Percentiles rank a stretch among this genome's conserved stretches.
Evolutionary conservation across 805 yeast genomes (phyloP).

Genomic region (Yamadazyma endophytica): DNA sequence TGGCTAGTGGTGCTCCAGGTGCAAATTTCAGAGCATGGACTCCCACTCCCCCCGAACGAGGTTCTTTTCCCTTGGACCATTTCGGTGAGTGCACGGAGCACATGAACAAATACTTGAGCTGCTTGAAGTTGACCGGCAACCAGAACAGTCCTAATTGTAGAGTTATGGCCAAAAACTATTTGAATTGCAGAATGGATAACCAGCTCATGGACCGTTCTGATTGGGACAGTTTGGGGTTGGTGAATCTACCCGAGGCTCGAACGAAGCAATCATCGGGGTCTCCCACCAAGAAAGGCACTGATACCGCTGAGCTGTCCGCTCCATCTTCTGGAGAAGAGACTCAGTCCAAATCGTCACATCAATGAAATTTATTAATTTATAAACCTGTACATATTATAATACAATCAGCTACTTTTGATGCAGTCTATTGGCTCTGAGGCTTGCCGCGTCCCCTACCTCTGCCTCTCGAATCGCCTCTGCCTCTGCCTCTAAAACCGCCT

Average conservation of each 20-base stretch:
- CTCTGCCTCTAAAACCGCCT: conserved; percentile 15
- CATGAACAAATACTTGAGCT: conserved; percentile 72
- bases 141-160: conserved; percentile 92
- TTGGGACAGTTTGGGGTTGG: conserved; percentile 42
- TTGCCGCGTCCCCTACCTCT: conserved; percentile 6
- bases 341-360: no score
- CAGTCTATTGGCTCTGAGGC: no score
- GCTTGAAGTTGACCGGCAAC: conserved; percentile 73
- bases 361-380: no score
- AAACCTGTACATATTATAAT: no score
- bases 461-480: conserved; percentile 7
- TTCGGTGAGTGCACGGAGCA: conserved; percentile 71
- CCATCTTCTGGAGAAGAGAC: no score
- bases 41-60: conserved; percentile 95
- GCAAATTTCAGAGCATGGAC: conserved; percentile 40
- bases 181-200: conserved; percentile 86
- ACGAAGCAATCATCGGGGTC: no score
- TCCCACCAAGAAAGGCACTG: no score
- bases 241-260: no score
- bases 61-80: conserved; percentile 94
- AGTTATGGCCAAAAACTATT: conserved; percentile 71
- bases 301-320: no score
- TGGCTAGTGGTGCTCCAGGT: conserved; percentile 40
- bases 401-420: no score
- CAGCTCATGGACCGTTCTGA: conserved; percentile 39